These are phyloP conservation scores for Amylostereum chailletii DNA, from an alignment of 1,284 basidiomycete genomes.

Conservation along the genomic window DNA sequence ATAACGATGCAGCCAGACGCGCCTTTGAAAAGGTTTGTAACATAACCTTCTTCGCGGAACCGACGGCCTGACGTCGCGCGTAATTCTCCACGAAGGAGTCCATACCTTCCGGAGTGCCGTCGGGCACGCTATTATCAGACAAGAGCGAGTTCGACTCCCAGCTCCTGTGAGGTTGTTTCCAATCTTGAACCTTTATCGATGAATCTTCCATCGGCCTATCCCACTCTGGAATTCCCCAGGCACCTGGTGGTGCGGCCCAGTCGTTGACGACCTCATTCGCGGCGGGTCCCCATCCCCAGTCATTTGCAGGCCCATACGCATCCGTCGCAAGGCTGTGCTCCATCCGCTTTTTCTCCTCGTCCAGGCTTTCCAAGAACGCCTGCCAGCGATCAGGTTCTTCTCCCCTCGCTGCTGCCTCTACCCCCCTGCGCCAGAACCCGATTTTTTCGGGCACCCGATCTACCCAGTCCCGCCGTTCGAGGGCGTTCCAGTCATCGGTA, in stretches of 20 bases:
- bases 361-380: constrained; percentile 34
- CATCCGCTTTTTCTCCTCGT: constrained; percentile 15
- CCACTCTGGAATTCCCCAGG: constrained; percentile 2
- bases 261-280: neutral
- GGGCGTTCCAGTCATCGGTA: constrained; percentile 31
- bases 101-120: constrained; percentile 9
- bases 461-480: constrained; percentile 42
- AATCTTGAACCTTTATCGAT: neutral
- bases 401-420: constrained; percentile 42
- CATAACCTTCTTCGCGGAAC: constrained; percentile 27
- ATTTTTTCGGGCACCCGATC: constrained; percentile 28
- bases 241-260: neutral
- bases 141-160: neutral
- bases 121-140: constrained; percentile 6
- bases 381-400: constrained; percentile 39
- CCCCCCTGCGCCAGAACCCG: constrained; percentile 44
- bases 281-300: constrained; percentile 6
- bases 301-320: constrained; percentile 10
- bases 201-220: constrained; percentile 4
- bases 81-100: constrained; percentile 39
- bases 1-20: constrained; percentile 11
- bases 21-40: constrained; percentile 49
- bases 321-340: constrained; percentile 11
- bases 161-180: neutral
- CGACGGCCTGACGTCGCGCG: constrained; percentile 30